phyloP scores from a whole-genome alignment of 208 protist species.

The Leishmania aethiopica region DNA sequence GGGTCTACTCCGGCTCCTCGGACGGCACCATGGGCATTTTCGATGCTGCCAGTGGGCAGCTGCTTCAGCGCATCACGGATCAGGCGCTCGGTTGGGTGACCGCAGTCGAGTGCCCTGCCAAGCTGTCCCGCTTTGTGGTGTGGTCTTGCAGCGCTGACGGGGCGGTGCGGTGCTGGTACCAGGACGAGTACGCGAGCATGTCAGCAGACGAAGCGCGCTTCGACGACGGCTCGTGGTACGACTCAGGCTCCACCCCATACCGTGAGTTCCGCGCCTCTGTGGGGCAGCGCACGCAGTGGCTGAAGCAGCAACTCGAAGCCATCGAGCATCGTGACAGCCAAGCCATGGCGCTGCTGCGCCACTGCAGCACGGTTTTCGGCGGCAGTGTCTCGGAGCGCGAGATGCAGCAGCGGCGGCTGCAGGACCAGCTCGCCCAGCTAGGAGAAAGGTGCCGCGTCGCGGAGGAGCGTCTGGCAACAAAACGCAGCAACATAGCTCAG shows the following conservation, averaged over 20 bases:
- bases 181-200: conserved; percentile 76
- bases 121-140: conserved; percentile 78
- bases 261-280: conserved; percentile 68
- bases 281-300: conserved; percentile 44
- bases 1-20: conserved; percentile 68
- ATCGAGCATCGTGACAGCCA: conserved; percentile 39
- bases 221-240: conserved; percentile 74
- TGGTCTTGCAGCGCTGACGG: conserved; percentile 79
- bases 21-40: conserved; percentile 80
- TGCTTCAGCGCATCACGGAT: conserved; percentile 65
- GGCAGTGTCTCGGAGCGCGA: conserved; percentile 34
- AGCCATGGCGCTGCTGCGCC: conserved; percentile 44
- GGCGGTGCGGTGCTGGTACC: conserved; percentile 84
- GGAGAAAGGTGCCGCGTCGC: conserved; percentile 39
- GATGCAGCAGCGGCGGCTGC: conserved; percentile 38
- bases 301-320: conserved; percentile 50
- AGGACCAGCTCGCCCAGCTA: conserved; percentile 45
- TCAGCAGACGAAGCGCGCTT: conserved; percentile 69
- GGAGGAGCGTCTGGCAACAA: conserved; percentile 34
- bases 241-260: conserved; percentile 75
- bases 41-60: conserved; percentile 39
- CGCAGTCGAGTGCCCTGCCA: conserved; percentile 46
- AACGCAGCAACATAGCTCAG: conserved; percentile 34
- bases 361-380: conserved; percentile 51
- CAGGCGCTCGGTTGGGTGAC: conserved; percentile 57